Conservation (phyloP, 2,329 filamentous ascomycete genomes). For the Blastomyces percursus region DNA sequence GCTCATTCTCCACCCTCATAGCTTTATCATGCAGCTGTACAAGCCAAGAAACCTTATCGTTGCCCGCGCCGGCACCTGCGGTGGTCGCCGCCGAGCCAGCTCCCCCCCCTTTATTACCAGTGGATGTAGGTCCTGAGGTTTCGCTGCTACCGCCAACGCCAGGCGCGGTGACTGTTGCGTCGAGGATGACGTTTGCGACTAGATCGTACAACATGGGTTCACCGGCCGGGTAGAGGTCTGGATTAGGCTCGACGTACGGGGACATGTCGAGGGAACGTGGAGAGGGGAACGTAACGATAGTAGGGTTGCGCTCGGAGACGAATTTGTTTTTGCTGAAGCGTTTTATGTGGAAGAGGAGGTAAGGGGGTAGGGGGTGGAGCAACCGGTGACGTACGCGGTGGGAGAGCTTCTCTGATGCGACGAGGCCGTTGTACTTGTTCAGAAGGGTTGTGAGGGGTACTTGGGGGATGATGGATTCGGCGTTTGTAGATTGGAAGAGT, state of each 20-base stretch:
- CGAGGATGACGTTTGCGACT: slow-evolving; percentile 72
- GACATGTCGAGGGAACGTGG: slow-evolving; percentile 72
- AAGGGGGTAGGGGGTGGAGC: slow-evolving; percentile 81
- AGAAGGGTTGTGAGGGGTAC: slow-evolving; percentile 68
- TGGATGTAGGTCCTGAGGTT: slow-evolving; percentile 7
- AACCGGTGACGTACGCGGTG: slow-evolving; percentile 83
- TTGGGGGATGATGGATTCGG: slow-evolving; percentile 86
- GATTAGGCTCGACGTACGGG: slow-evolving; percentile 84
- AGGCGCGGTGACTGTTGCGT: slow-evolving; percentile 51
- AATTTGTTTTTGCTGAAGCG: slow-evolving; percentile 97
- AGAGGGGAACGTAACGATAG: slow-evolving; percentile 92
- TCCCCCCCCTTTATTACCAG: slow-evolving; percentile 24
- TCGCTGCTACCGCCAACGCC: slow-evolving; percentile 36
- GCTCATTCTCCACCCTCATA: slow-evolving; percentile 32
- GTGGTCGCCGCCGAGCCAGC: slow-evolving; percentile 20
- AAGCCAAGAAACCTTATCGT: slow-evolving; percentile 90
- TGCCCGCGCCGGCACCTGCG: slow-evolving; percentile 68
- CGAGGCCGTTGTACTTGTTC: slow-evolving; percentile 82
- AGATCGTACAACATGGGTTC: slow-evolving; percentile 93
- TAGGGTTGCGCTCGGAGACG: slow-evolving; percentile 88
- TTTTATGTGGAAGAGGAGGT: slow-evolving; percentile 88
- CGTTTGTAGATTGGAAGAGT: slow-evolving; percentile 88
- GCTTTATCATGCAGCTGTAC: slow-evolving; percentile 77
- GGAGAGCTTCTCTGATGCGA: slow-evolving; percentile 77
- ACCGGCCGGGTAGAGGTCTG: slow-evolving; percentile 54